Evolutionary conservation across 106 monocot species (phyloP).

Genomic region (Dioscorea zingiberensis): DNA sequence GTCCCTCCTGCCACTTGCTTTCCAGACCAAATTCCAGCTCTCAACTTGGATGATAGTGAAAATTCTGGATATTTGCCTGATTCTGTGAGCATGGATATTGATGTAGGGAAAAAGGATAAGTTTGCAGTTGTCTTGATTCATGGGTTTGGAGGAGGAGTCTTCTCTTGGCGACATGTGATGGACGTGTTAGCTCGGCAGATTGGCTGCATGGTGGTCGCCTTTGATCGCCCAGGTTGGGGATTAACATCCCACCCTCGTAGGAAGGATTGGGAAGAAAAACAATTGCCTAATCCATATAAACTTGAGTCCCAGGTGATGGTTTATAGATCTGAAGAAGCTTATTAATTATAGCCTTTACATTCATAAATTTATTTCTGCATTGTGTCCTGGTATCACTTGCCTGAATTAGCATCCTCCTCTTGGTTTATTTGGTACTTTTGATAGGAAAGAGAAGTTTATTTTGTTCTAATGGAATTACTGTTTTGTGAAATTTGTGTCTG

Average conservation of each 20-base stretch:
- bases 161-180: slow-evolving; percentile 81
- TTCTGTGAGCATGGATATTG: slow-evolving; percentile 3
- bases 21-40: slow-evolving; percentile 21
- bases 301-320: slow-evolving; percentile 81
- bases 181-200: slow-evolving; percentile 52
- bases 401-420: not conserved
- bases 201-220: slow-evolving; percentile 63
- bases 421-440: not conserved
- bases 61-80: slow-evolving; percentile 16
- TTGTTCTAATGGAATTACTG: too few relatives aligned
- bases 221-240: slow-evolving; percentile 94
- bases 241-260: slow-evolving; percentile 71
- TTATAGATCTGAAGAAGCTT: not conserved
- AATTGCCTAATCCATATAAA: slow-evolving; percentile 66
- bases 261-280: slow-evolving; percentile 82
- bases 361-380: not conserved
- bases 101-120: slow-evolving; percentile 25
- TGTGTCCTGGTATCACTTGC: slow-evolving; percentile 4
- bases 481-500: too few relatives aligned
- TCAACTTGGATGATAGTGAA: slow-evolving; percentile 31
- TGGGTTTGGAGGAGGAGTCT: slow-evolving; percentile 93
- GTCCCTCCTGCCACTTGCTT: slow-evolving; percentile 16
- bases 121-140: slow-evolving; percentile 77
- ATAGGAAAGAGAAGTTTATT: too few relatives aligned
- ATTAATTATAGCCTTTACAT: too few relatives aligned